Conservation (phyloP, 75 land plant species). For the Sequoiadendron giganteum region DNA sequence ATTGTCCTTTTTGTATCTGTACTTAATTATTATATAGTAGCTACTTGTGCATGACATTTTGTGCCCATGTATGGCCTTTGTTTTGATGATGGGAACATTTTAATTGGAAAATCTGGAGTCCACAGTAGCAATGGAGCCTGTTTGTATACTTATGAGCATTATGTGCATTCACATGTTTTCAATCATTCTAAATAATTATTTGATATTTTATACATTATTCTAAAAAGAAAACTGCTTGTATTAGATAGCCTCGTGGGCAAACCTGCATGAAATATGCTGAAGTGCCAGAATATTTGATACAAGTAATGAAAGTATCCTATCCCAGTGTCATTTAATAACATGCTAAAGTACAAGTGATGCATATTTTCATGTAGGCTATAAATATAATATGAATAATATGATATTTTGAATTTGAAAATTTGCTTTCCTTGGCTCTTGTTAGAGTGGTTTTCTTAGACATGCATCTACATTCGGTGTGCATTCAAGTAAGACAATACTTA, state of each 20-base stretch:
- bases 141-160: background rate
- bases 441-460: background rate
- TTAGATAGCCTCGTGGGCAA: background rate
- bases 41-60: background rate
- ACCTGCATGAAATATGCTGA: background rate
- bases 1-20: background rate
- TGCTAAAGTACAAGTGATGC: background rate
- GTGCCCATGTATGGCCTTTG: background rate
- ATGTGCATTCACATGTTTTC: background rate
- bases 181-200: background rate
- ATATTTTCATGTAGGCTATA: background rate
- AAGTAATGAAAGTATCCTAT: background rate
- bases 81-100: background rate
- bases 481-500: background rate
- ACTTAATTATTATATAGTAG: background rate
- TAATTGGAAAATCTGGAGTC: background rate
- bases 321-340: background rate
- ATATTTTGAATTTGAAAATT: background rate
- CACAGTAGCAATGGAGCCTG: background rate
- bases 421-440: background rate
- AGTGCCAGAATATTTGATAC: background rate
- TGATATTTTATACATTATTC: background rate
- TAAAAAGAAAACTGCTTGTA: background rate
- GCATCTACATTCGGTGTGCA: background rate
- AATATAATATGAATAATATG: background rate